Percentiles rank a stretch among this genome's conserved stretches.
These are phyloP conservation scores for Drechslerella coelobrocha DNA, from an alignment of 2,329 filamentous ascomycete genomes.

Conservation along the genomic window DNA sequence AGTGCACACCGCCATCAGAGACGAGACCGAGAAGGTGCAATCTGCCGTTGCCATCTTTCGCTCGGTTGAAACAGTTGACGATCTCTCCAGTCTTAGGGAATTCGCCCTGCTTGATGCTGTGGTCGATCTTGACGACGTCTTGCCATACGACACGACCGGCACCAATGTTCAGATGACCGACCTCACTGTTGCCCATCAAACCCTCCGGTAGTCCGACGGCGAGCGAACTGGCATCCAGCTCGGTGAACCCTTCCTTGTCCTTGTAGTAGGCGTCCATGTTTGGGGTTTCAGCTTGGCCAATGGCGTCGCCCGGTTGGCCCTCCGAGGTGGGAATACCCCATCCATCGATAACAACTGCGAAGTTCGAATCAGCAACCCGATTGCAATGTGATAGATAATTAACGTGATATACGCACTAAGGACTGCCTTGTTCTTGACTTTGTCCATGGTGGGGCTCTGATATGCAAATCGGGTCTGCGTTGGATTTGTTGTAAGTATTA, in stretches of 20 bases:
- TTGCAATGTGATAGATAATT: conserved; percentile 54
- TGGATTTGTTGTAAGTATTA: conserved; percentile 3
- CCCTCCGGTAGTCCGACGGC: conserved; percentile 95
- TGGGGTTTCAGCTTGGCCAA: conserved; percentile 89
- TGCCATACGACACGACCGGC: conserved; percentile 98
- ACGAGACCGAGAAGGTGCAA: conserved; percentile 91
- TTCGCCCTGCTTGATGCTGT: conserved; percentile 84
- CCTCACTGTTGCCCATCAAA: conserved; percentile 98
- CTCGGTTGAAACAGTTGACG: conserved; percentile 76
- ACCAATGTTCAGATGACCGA: conserved; percentile 98
- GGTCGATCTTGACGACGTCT: conserved; percentile 91
- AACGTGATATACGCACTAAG: conserved; percentile 64
- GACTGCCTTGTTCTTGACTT: conserved; percentile 73
- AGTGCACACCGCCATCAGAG: conserved; percentile 94
- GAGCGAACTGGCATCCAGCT: conserved; percentile 93
- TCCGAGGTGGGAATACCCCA: conserved; percentile 84
- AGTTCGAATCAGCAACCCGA: conserved; percentile 4
- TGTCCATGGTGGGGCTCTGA: conserved; percentile 64
- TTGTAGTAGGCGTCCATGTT: conserved; percentile 92
- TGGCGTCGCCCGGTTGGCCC: conserved; percentile 88
- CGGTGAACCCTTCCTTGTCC: conserved; percentile 81
- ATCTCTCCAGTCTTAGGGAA: conserved; percentile 78
- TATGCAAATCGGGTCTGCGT: conserved; percentile 6
- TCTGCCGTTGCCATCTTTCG: conserved; percentile 86
- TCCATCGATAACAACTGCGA: conserved; percentile 94